Conservation (phyloP, 805 yeast species). For the Peterozyma toletana region DNA sequence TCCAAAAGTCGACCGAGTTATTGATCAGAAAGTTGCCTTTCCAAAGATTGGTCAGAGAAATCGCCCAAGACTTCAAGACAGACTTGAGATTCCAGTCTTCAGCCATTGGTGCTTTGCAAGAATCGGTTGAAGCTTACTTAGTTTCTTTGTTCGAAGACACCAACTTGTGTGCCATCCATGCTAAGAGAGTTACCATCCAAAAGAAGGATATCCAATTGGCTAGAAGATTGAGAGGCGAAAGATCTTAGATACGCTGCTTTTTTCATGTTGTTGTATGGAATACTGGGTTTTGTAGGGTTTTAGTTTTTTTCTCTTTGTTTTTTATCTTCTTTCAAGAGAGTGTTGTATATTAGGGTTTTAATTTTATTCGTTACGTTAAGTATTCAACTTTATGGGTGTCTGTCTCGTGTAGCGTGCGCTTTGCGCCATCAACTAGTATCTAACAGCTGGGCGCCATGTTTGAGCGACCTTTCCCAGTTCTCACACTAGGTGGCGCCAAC, state of each 20-base stretch:
- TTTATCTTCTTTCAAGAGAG: too few relatives aligned
- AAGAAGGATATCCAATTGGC: slow-evolving; percentile 98
- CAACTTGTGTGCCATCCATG: slow-evolving; percentile 97
- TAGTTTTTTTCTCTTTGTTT: too few relatives aligned
- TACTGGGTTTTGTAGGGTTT: too few relatives aligned
- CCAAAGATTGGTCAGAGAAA: slow-evolving; percentile 95
- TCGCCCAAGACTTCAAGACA: slow-evolving; percentile 89
- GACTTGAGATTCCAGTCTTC: slow-evolving; percentile 95
- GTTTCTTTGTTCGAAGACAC: slow-evolving; percentile 97
- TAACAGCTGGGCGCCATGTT: too few relatives aligned
- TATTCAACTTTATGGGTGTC: too few relatives aligned
- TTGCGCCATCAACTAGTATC: too few relatives aligned
- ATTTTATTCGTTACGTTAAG: too few relatives aligned
- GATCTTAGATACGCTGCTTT: slow-evolving; percentile 42
- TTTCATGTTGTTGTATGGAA: not conserved
- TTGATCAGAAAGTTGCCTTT: slow-evolving; percentile 95
- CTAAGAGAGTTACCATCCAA: slow-evolving; percentile 97
- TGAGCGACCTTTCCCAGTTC: too few relatives aligned
- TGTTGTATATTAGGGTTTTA: too few relatives aligned
- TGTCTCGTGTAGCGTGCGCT: too few relatives aligned
- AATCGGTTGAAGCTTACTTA: slow-evolving; percentile 96
- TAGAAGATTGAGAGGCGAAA: slow-evolving; percentile 96
- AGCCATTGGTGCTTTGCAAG: slow-evolving; percentile 97
- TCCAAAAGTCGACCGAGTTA: slow-evolving; percentile 92
- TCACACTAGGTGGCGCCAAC: too few relatives aligned